phyloP scores from a whole-genome alignment of 768 basidiomycete species.

The Rhizopogon roseolus region DNA sequence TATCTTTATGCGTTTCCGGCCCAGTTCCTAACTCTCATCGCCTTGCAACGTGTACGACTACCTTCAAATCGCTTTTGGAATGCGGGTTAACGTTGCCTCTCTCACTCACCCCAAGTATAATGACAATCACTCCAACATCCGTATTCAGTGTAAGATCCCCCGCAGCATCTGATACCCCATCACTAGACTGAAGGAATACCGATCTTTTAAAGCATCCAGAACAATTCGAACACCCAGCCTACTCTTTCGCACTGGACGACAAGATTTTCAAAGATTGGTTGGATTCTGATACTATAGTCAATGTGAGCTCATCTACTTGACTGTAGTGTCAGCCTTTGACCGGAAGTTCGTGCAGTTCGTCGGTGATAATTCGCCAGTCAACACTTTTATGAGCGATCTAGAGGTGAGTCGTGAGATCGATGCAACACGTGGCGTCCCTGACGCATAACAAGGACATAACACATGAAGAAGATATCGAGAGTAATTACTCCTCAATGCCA shows the following conservation, averaged over 20 bases:
- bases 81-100: slow-evolving; percentile 3
- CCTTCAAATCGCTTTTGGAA: slow-evolving; percentile 4
- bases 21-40: neutral
- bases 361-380: slow-evolving; percentile 17
- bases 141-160: slow-evolving; percentile 4
- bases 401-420: slow-evolving; percentile 19
- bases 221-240: slow-evolving; percentile 4
- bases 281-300: slow-evolving; percentile 22
- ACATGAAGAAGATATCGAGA: slow-evolving; percentile 18
- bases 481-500: slow-evolving; percentile 22
- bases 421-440: slow-evolving; percentile 14
- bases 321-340: neutral
- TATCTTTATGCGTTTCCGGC: slow-evolving; percentile 7
- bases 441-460: slow-evolving; percentile 23
- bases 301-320: slow-evolving; percentile 11
- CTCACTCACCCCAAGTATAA: slow-evolving; percentile 5
- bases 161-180: neutral
- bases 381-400: slow-evolving; percentile 19
- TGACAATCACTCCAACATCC: slow-evolving; percentile 4
- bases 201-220: slow-evolving; percentile 4
- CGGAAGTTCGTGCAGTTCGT: slow-evolving; percentile 9
- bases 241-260: slow-evolving; percentile 5
- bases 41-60: slow-evolving; percentile 3
- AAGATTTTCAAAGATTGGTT: slow-evolving; percentile 16
- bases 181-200: neutral